phyloP scores from a whole-genome alignment of 768 basidiomycete genomes.

The Suillus sp. region DNA sequence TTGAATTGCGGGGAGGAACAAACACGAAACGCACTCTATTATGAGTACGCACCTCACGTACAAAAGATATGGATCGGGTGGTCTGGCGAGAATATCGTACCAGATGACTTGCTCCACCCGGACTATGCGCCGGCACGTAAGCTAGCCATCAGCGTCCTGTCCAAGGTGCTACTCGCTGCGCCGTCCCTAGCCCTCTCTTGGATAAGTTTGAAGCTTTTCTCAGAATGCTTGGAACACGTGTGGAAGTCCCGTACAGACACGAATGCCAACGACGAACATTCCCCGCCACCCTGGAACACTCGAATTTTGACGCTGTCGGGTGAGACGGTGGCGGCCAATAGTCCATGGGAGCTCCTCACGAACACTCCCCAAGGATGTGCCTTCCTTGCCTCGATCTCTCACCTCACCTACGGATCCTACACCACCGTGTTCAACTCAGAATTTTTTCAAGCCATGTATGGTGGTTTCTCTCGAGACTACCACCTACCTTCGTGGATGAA shows the following conservation, averaged over 20 bases:
- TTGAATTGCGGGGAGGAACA: background rate
- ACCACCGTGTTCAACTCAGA: background rate
- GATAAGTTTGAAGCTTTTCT: constrained; percentile 35
- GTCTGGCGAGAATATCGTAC: constrained; percentile 1
- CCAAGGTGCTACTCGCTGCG: constrained; percentile 10
- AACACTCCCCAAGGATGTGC: constrained; percentile 32
- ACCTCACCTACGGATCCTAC: background rate
- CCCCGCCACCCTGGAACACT: constrained; percentile 24
- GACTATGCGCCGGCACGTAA: background rate
- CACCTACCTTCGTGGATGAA: background rate
- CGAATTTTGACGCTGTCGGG: constrained; percentile 36
- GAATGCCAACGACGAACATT: constrained; percentile 18
- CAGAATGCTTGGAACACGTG: constrained; percentile 30
- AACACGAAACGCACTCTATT: constrained; percentile 24
- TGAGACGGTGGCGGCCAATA: background rate
- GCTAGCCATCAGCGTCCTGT: constrained; percentile 24
- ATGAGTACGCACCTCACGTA: constrained; percentile 36
- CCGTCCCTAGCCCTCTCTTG: constrained; percentile 34
- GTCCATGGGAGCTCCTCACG: constrained; percentile 19
- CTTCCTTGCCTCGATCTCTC: constrained; percentile 38
- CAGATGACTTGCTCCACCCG: constrained; percentile 19
- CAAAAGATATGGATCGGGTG: constrained; percentile 39
- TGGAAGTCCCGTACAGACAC: constrained; percentile 10
- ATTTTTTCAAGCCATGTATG: background rate
- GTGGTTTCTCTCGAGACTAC: background rate